Conservation (phyloP, 148 eudicot species). For the Tetragonia tetragonoides region DNA sequence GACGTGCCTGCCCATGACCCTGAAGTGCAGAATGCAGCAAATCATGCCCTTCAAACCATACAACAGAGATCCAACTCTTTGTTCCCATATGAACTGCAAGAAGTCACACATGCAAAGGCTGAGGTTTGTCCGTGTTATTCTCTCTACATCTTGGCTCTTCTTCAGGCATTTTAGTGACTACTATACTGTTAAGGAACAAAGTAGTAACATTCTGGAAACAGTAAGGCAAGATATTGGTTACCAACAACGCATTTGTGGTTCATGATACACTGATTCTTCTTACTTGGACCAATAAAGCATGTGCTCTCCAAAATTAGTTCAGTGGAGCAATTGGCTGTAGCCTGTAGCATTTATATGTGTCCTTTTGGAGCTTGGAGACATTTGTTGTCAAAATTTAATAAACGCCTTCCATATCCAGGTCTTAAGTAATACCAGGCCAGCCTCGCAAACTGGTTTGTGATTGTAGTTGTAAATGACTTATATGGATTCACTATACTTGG, state of each 20-base stretch:
- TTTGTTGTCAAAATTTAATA: too few relatives aligned
- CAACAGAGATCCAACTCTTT: constrained; percentile 90
- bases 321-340: background rate
- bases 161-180: background rate
- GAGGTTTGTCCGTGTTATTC: constrained; percentile 50
- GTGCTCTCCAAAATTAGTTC: background rate
- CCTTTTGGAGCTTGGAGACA: too few relatives aligned
- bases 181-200: background rate
- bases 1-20: constrained; percentile 88
- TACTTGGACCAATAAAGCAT: background rate
- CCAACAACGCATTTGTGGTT: background rate
- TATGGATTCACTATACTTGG: too few relatives aligned
- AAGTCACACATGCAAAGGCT: constrained; percentile 66
- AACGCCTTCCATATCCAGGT: too few relatives aligned
- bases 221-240: too few relatives aligned
- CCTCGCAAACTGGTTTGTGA: too few relatives aligned
- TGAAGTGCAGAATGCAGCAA: constrained; percentile 82
- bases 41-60: constrained; percentile 72
- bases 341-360: background rate
- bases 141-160: background rate
- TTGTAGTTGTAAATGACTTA: too few relatives aligned
- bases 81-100: constrained; percentile 70
- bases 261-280: background rate
- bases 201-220: too few relatives aligned
- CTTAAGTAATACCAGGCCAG: too few relatives aligned